These are phyloP conservation scores for Davidsoniella eucalypti DNA, from an alignment of 2,329 filamentous ascomycete species.

Conservation along the genomic window DNA sequence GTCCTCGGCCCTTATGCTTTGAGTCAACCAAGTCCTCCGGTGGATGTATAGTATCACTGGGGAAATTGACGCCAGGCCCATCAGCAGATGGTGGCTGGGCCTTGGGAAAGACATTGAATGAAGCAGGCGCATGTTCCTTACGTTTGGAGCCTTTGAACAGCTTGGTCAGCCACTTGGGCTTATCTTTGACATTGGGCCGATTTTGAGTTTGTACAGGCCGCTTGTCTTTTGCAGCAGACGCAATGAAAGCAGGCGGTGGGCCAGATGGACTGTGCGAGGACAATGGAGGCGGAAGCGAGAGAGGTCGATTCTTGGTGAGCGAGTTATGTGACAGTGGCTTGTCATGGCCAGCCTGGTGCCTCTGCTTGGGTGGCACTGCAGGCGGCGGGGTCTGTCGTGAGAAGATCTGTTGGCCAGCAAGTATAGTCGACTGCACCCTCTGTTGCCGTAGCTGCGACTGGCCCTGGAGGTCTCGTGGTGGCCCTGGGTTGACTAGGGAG, in stretches of 20 bases:
- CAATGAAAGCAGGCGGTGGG: background rate
- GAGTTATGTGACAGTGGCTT: background rate
- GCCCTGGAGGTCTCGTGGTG: too few species aligned
- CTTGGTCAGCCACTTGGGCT: constrained; percentile 5
- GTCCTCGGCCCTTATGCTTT: too few species aligned
- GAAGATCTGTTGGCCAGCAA: too few species aligned
- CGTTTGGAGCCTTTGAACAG: background rate
- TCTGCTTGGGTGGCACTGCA: too few species aligned
- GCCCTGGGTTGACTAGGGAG: too few species aligned
- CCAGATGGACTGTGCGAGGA: background rate
- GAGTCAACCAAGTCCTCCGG: too few species aligned
- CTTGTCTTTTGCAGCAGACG: background rate
- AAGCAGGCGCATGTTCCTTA: background rate
- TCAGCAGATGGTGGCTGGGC: too few species aligned
- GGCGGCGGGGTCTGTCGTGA: too few species aligned
- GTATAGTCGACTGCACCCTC: too few species aligned
- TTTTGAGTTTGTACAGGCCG: background rate
- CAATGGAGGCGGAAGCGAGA: background rate
- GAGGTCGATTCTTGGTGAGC: background rate
- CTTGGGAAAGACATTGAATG: background rate
- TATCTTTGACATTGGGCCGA: constrained; percentile 1
- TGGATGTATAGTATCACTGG: too few species aligned
- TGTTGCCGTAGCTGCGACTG: too few species aligned
- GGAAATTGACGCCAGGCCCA: too few species aligned
- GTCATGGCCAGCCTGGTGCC: background rate